Evolutionary conservation across 306 rosid species (phyloP).

Genomic region (Glycyrrhiza uralensis): DNA sequence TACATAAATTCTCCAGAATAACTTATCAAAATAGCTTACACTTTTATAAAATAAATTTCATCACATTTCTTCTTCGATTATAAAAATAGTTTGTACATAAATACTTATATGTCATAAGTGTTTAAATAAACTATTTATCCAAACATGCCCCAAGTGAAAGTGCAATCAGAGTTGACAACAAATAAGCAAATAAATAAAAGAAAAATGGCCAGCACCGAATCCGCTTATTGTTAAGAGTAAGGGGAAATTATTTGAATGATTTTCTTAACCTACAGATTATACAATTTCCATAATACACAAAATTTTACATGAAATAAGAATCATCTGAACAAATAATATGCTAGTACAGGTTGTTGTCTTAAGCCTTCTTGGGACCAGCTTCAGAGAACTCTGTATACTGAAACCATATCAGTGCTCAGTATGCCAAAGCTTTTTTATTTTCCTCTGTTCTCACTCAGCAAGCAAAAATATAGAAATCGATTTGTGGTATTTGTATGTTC

Average conservation of each 20-base stretch:
- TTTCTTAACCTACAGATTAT: slow-evolving; percentile 18
- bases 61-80: no score
- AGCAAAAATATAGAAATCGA: slow-evolving; percentile 24
- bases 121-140: no score
- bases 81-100: no score
- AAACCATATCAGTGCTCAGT: slow-evolving; percentile 11
- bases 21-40: no score
- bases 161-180: not conserved
- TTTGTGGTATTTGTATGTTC: not conserved
- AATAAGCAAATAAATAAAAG: not conserved
- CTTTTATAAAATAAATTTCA: no score
- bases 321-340: slow-evolving; percentile 10
- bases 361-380: slow-evolving; percentile 27
- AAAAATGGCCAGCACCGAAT: not conserved
- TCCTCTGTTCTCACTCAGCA: not conserved
- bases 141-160: no score
- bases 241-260: not conserved
- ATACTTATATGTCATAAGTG: no score
- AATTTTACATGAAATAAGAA: slow-evolving; percentile 23
- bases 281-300: slow-evolving; percentile 22
- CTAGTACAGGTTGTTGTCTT: slow-evolving; percentile 20
- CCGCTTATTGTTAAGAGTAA: not conserved
- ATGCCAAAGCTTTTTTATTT: slow-evolving; percentile 10
- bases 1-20: no score
- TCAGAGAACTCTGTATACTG: slow-evolving; percentile 10